Evolutionary conservation across 2,329 filamentous ascomycete species (phyloP), one percentile per base, ranked within the genome.

Genomic region (Capronia americana): DNA sequence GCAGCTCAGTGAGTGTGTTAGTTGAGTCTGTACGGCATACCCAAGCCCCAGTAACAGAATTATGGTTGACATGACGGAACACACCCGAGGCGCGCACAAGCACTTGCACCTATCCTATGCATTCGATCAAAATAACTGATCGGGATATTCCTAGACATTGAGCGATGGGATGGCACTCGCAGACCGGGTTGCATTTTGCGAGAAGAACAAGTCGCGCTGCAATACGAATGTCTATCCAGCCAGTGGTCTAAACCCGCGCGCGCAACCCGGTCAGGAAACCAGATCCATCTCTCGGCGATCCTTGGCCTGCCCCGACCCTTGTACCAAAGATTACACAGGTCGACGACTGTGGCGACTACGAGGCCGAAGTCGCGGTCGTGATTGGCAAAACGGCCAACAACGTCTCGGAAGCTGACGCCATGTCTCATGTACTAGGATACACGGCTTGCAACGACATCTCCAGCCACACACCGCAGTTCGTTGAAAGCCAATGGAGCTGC

Each of bases 401-500:
- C 66, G 78, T 81, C 11, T 72, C 76, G 38, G 73, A 76, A 51
- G 69, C 66, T 1, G 70, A 77, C n/a, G 80, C 80, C 0, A 59
- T 80, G 67, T 73, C 77, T 46, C 78, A 80, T 69, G 77, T 81
- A 0, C 70, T 80, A 10, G 79, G 78, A 1, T 82, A 79, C 70
- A 80, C 79, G 2, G 73, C 72, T 4, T 72, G 74, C 58, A 81
- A 82, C 67, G 79, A 81, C 66, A 74, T 82, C 20, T 77, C 73
- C 32, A 77, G 77, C 6, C 73, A 79, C 17, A 72, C 73, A 23
- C 73, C 76, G 69, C 79, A 81, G 72, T 76, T 78, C 61, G 74
- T 75, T 76, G 78, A 75, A 50, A 75, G 69, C 8, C 80, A 82
- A 69, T 80, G 79, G 77, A 74, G 73, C 46, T 79, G 77, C 60